A percentile compares a stretch with the other conserved stretches of the same genome.
Evolutionary conservation across 345 rosid genomes (phyloP).

Genomic region (Eucalyptus rudis): DNA sequence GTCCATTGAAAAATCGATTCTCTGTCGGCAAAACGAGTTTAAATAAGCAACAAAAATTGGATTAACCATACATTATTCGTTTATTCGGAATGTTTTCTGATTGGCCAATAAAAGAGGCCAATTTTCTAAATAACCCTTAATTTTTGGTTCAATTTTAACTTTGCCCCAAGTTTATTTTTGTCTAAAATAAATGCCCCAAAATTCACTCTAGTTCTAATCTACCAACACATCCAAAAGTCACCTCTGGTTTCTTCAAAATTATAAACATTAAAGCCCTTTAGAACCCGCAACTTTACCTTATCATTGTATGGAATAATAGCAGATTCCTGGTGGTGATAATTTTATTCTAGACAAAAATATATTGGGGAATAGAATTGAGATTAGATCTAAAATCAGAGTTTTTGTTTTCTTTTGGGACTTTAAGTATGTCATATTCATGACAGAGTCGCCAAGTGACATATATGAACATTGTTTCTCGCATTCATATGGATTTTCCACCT

Average conservation of each 20-base stretch:
- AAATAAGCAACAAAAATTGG: not conserved
- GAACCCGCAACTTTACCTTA: accelerated
- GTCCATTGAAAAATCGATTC: not conserved
- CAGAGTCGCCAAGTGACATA: not conserved
- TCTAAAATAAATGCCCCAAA: not conserved
- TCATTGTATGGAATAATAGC: not conserved
- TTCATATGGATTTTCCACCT: not conserved
- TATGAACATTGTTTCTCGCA: not conserved
- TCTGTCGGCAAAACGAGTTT: not conserved
- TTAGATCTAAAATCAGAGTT: accelerated
- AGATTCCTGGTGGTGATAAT: not conserved
- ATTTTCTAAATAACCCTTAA: not conserved
- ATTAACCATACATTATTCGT: not conserved
- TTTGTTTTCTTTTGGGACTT: not conserved
- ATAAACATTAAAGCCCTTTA: not conserved
- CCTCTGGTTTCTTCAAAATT: not conserved
- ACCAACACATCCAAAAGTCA: not conserved
- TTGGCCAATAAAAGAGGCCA: not conserved
- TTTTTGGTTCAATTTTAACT: not conserved
- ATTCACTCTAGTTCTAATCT: not conserved
- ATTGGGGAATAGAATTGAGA: not conserved
- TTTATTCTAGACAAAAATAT: not conserved
- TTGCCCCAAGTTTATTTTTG: not conserved
- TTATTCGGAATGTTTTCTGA: not conserved
- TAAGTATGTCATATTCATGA: not conserved